These are phyloP conservation scores for Postia placenta DNA, from an alignment of 768 basidiomycete species.

Conservation along the genomic window DNA sequence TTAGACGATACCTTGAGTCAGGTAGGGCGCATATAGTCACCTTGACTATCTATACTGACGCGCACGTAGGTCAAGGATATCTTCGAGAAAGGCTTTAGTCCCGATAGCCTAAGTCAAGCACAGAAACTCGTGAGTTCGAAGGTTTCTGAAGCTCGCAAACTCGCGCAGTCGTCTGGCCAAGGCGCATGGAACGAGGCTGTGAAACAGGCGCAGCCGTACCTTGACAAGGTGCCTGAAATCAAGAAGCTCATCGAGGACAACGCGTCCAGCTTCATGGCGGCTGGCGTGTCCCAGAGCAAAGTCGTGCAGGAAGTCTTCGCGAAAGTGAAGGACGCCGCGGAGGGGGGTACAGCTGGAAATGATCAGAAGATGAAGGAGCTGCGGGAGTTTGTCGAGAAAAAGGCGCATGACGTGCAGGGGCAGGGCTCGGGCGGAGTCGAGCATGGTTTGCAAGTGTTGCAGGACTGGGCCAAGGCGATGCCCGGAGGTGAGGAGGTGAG, in stretches of 20 bases:
- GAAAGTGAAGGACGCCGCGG: slow-evolving; percentile 19
- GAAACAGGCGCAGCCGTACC: slow-evolving; percentile 19
- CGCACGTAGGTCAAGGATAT: slow-evolving; percentile 19
- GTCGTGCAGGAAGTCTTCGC: slow-evolving; percentile 20
- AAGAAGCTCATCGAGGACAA: slow-evolving; percentile 22
- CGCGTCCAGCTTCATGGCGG: slow-evolving; percentile 19
- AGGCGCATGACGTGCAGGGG: slow-evolving; percentile 21
- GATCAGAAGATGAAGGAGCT: slow-evolving; percentile 25
- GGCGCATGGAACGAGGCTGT: slow-evolving; percentile 22
- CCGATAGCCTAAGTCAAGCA: slow-evolving; percentile 19
- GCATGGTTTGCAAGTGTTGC: slow-evolving; percentile 20
- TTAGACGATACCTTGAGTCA: slow-evolving; percentile 20
- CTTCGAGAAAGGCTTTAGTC: slow-evolving; percentile 21
- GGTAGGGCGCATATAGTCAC: slow-evolving; percentile 1
- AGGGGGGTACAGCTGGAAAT: slow-evolving; percentile 16
- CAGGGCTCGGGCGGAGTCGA: slow-evolving; percentile 6
- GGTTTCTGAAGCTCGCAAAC: slow-evolving; percentile 19
- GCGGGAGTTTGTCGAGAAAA: slow-evolving; percentile 20
- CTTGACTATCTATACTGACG: not conserved
- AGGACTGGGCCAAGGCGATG: slow-evolving; percentile 20
- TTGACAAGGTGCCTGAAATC: slow-evolving; percentile 24
- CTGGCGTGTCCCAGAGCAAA: slow-evolving; percentile 11
- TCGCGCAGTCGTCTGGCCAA: slow-evolving; percentile 17
- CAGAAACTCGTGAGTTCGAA: slow-evolving; percentile 22
- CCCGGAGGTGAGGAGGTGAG: slow-evolving; percentile 23